These are phyloP conservation scores for Pochonia chlamydosporia DNA, from an alignment of 2,329 filamentous ascomycete species.

Conservation along the genomic window DNA sequence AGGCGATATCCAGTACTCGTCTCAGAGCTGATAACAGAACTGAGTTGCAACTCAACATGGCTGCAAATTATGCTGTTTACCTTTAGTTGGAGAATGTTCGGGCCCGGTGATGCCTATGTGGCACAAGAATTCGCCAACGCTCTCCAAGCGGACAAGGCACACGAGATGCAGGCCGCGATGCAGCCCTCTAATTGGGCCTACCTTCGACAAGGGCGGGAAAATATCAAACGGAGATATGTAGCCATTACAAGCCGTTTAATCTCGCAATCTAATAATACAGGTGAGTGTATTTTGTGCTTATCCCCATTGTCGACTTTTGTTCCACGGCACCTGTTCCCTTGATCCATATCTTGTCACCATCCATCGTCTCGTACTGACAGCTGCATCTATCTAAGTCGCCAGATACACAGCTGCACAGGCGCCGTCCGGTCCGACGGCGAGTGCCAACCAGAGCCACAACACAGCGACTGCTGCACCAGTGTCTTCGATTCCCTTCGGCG, in stretches of 20 bases:
- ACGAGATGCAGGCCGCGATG: neutral
- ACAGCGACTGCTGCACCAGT: no score
- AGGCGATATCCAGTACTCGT: constrained; percentile 22
- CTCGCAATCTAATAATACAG: neutral
- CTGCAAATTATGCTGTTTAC: constrained; percentile 23
- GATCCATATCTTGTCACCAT: no score
- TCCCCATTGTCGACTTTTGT: no score
- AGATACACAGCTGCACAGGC: neutral
- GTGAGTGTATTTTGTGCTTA: neutral
- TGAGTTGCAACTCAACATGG: constrained; percentile 20
- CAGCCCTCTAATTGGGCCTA: no score
- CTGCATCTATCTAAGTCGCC: neutral
- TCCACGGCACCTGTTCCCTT: no score
- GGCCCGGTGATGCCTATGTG: neutral
- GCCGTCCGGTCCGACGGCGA: no score
- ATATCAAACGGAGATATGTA: neutral
- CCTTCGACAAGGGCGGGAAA: neutral
- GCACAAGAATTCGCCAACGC: no score
- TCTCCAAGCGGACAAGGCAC: neutral
- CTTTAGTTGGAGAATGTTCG: constrained; percentile 21
- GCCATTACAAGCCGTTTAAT: neutral
- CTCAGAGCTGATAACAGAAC: constrained; percentile 15
- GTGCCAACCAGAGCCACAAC: no score
- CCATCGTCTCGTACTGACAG: neutral
- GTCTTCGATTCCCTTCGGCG: no score